phyloP scores from a whole-genome alignment of 2,329 filamentous ascomycete species.

The Monosporascus sp. region DNA sequence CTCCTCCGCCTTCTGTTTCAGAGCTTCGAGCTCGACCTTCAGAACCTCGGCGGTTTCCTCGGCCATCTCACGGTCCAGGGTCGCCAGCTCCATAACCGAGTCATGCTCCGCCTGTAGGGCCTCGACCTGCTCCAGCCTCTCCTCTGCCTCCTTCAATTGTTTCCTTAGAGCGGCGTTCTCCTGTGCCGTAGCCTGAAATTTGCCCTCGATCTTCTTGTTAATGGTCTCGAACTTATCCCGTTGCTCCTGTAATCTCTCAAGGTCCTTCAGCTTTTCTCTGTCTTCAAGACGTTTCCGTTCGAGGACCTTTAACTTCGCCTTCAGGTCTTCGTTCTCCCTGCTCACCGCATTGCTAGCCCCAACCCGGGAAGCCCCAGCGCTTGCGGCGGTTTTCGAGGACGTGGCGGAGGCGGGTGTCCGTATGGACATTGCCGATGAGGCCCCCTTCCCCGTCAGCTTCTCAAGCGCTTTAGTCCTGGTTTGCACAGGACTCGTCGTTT shows the following conservation, averaged over 20 bases:
- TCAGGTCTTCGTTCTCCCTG: slow-evolving; percentile 78
- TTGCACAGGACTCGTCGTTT: slow-evolving; percentile 45
- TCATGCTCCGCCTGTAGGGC: slow-evolving; percentile 79
- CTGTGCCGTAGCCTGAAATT: slow-evolving; percentile 78
- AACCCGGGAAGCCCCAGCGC: slow-evolving; percentile 30
- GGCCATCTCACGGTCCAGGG: slow-evolving; percentile 91
- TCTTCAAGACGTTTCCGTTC: slow-evolving; percentile 86
- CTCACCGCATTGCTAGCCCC: slow-evolving; percentile 45
- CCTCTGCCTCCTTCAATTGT: slow-evolving; percentile 70
- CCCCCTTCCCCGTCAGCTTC: slow-evolving; percentile 34
- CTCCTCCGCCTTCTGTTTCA: slow-evolving; percentile 76
- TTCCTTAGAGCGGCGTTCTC: slow-evolving; percentile 74
- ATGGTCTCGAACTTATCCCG: slow-evolving; percentile 75
- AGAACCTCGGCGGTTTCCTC: slow-evolving; percentile 83
- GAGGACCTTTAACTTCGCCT: slow-evolving; percentile 79
- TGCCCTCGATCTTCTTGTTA: slow-evolving; percentile 84
- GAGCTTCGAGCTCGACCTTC: slow-evolving; percentile 71
- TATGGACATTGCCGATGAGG: slow-evolving; percentile 2
- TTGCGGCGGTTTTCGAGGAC: slow-evolving; percentile 26
- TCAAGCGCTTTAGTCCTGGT: slow-evolving; percentile 48
- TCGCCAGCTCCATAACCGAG: slow-evolving; percentile 75
- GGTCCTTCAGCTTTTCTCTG: slow-evolving; percentile 72
- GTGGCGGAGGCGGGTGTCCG: slow-evolving; percentile 25
- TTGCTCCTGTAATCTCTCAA: slow-evolving; percentile 73
- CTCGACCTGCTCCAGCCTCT: slow-evolving; percentile 64